Evolutionary conservation across 371 early-diverging fungal species (phyloP).

Genomic region (Batrachochytrium dendrobatidis): DNA sequence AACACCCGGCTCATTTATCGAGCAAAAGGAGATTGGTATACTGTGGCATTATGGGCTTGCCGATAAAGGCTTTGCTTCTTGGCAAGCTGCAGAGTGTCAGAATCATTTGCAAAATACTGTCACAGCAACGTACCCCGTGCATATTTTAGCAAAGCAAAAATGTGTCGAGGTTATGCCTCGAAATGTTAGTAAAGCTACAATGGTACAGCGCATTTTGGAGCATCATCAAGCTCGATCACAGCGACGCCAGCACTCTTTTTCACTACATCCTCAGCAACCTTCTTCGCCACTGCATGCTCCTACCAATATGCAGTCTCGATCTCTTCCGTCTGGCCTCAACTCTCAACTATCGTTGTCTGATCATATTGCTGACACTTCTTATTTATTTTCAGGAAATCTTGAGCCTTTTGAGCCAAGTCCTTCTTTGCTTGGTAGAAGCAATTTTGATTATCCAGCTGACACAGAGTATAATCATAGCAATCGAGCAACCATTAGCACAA

Average conservation of each 20-base stretch:
- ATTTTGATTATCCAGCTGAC: too few species aligned
- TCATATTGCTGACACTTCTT: too few species aligned
- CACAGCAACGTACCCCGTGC: constrained; percentile 29
- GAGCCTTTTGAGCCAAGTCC: too few species aligned
- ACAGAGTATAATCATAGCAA: constrained; percentile 7
- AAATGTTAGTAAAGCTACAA: constrained; percentile 59
- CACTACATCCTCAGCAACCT: too few species aligned
- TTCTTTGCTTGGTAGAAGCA: too few species aligned
- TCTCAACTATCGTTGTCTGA: too few species aligned
- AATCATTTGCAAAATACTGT: constrained; percentile 81
- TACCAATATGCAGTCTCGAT: too few species aligned
- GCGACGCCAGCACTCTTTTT: too few species aligned
- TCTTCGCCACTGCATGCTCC: too few species aligned
- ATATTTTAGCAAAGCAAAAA: constrained; percentile 28
- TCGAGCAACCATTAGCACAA: neutral
- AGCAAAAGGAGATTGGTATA: constrained; percentile 64
- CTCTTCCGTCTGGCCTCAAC: too few species aligned
- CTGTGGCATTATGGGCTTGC: constrained; percentile 89
- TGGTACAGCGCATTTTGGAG: constrained; percentile 49
- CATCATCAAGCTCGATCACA: constrained; percentile 34
- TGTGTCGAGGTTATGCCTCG: constrained; percentile 53
- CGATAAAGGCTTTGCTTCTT: constrained; percentile 79
- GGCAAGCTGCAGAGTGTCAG: constrained; percentile 87
- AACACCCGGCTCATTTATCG: constrained; percentile 89
- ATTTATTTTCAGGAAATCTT: too few species aligned